A percentile compares a stretch with the other conserved stretches of the same genome.
These are phyloP conservation scores for Venturia asperata DNA, from an alignment of 2,329 filamentous ascomycete species.

Conservation along the genomic window DNA sequence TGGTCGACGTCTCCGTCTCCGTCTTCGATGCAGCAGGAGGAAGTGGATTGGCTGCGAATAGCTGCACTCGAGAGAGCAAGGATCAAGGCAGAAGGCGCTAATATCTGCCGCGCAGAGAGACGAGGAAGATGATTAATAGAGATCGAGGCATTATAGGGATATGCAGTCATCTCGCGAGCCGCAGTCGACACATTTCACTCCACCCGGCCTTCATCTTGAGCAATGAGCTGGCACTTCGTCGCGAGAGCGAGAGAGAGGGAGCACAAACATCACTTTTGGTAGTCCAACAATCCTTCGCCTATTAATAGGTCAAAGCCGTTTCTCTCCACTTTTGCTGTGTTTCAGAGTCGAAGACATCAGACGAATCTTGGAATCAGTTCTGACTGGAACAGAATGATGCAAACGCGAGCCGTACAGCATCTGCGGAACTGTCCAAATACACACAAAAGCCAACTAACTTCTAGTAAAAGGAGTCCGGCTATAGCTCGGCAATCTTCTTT, in stretches of 20 bases:
- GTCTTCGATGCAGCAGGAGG: not conserved
- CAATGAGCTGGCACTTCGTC: constrained; percentile 1
- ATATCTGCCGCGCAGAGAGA: constrained; percentile 13
- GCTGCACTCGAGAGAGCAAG: not conserved
- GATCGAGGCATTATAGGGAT: not conserved
- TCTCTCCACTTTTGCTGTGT: not conserved
- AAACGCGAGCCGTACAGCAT: not conserved
- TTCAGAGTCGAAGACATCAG: not conserved
- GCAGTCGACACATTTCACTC: not conserved
- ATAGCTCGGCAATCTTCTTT: not conserved
- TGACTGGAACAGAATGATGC: not conserved
- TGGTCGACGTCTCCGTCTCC: not conserved
- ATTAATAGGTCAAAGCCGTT: not conserved
- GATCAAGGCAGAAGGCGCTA: constrained; percentile 13
- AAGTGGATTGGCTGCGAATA: constrained; percentile 5
- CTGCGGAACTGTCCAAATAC: not conserved
- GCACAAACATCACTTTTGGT: not conserved
- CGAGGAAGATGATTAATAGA: constrained; percentile 1
- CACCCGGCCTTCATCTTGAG: not conserved
- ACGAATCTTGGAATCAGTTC: not conserved
- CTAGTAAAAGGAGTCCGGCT: not conserved
- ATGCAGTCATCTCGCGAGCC: not conserved
- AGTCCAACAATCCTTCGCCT: not conserved
- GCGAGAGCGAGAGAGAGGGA: not conserved
- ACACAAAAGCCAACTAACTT: not conserved